phyloP scores from a whole-genome alignment of 2,329 filamentous ascomycete species.

The Diaporthe helianthi region DNA sequence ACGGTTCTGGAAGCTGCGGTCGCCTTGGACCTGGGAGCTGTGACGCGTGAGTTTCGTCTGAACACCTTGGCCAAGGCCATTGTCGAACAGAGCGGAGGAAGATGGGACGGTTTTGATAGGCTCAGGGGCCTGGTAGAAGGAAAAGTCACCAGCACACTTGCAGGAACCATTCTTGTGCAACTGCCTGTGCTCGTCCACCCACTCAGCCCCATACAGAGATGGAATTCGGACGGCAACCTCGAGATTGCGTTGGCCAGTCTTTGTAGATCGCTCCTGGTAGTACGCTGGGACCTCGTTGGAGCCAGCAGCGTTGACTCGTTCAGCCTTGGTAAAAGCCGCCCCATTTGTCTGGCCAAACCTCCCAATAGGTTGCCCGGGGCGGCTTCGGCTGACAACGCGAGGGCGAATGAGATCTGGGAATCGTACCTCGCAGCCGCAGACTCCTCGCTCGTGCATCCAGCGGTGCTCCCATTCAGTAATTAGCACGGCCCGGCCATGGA shows the following conservation, averaged over 20 bases:
- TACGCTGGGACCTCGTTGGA: constrained; percentile 32
- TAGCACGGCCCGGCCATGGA: constrained; percentile 49
- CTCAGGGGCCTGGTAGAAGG: constrained; percentile 40
- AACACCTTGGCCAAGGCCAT: constrained; percentile 1
- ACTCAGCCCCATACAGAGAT: constrained; percentile 50
- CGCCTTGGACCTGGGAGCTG: neutral
- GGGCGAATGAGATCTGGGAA: constrained; percentile 49
- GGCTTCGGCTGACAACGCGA: constrained; percentile 39
- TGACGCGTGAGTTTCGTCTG: neutral
- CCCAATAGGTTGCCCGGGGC: neutral
- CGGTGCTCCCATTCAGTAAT: constrained; percentile 52
- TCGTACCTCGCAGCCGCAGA: constrained; percentile 46
- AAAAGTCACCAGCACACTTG: constrained; percentile 44
- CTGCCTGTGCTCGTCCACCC: constrained; percentile 48
- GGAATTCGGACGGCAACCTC: constrained; percentile 43
- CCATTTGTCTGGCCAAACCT: neutral
- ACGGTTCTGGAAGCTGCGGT: neutral
- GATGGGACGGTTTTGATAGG: constrained; percentile 18
- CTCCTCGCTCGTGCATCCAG: constrained; percentile 54
- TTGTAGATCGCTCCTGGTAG: constrained; percentile 33
- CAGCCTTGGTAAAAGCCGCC: neutral
- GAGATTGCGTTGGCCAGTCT: constrained; percentile 30
- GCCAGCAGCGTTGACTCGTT: neutral
- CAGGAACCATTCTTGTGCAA: constrained; percentile 47
- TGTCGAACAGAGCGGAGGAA: neutral